phyloP scores from a whole-genome alignment of 805 yeast species.

The Starmerella sp. region DNA sequence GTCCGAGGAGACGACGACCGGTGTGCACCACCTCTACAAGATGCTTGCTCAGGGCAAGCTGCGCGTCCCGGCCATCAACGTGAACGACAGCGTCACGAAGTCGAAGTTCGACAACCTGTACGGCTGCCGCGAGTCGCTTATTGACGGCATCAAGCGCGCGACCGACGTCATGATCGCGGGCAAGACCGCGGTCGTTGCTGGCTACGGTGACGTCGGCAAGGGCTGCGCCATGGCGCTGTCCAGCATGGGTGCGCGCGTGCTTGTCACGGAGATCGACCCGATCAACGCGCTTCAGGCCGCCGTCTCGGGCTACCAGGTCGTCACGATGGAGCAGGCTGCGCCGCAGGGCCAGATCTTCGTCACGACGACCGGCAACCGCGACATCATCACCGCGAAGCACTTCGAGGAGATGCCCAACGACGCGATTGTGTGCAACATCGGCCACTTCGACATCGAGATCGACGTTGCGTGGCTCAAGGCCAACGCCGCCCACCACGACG shows the following conservation, averaged over 20 bases:
- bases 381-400: conserved; percentile 82
- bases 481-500: conserved; percentile 83
- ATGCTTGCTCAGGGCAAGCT: conserved; percentile 77
- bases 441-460: conserved; percentile 97
- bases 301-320: conserved; percentile 95
- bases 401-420: conserved; percentile 94
- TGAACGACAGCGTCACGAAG: conserved; percentile 97
- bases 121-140: conserved; percentile 98
- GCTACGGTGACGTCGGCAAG: conserved; percentile 99
- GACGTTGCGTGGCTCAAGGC: conserved; percentile 98
- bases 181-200: conserved; percentile 97
- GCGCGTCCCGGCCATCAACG: conserved; percentile 99
- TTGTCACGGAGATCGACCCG: conserved; percentile 95
- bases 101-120: conserved; percentile 98
- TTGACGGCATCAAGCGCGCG: conserved; percentile 99
- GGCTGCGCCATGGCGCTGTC: conserved; percentile 99
- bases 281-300: conserved; percentile 99
- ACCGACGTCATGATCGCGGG: conserved; percentile 99
- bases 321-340: conserved; percentile 90
- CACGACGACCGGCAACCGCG: conserved; percentile 99
- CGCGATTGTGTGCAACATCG: conserved; percentile 98
- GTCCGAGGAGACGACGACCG: conserved; percentile 98
- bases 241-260: conserved; percentile 98
- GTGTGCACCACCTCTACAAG: conserved; percentile 98
- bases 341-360: conserved; percentile 91